Base-by-base conservation (phyloP, 2,329 filamentous ascomycete species). In the Podosphaera fusca region DNA sequence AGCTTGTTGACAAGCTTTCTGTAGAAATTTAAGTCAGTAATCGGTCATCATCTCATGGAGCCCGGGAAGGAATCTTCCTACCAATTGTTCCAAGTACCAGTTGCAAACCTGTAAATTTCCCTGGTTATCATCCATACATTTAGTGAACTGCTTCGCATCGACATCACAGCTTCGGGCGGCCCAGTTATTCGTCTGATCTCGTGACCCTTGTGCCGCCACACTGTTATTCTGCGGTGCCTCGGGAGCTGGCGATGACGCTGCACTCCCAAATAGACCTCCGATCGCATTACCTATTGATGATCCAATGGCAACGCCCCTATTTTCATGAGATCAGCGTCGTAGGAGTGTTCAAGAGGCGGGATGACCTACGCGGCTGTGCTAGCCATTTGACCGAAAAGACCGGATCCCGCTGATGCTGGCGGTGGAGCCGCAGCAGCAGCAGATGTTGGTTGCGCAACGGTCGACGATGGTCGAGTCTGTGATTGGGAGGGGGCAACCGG, bases 21-120 rank as follows among this genome's bases (percentile, higher is more conserved):
- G 62, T 65, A 61, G 30, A 58, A 7, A 65, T 59, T 63, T 45
- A 56, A n/a, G 14, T 4, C 21, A 33, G 31, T 29, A 29, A 50
- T 10, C 34, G 9, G 46, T 10, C 40, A 14, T 12, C 14, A 12
- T 10, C 7, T n/a, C 50, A 55, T 29, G 57, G 34, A 49, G 54
- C 46, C 34, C 50, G 5, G n/a, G 29, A 21, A 35, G 38, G 8
- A 56, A 35, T 7, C 9, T 21, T 67, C 69, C 56, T 70, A 74
- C 72, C 71, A 98, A 77, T 79, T 98, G 90, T 71, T 98, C 92
- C 66, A 98, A 74, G 71, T 98, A 98, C 89, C 90, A 98, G 64
- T 85, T 85, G 75, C 92, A 98, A 69, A 95, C 94, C 69, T 84
- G 83, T 84, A 98, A 81, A 73, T 92, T 88, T 64, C 92, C 92